These are phyloP conservation scores for Diaporthe ilicicola DNA, from an alignment of 2,329 filamentous ascomycete genomes.

Conservation along the genomic window DNA sequence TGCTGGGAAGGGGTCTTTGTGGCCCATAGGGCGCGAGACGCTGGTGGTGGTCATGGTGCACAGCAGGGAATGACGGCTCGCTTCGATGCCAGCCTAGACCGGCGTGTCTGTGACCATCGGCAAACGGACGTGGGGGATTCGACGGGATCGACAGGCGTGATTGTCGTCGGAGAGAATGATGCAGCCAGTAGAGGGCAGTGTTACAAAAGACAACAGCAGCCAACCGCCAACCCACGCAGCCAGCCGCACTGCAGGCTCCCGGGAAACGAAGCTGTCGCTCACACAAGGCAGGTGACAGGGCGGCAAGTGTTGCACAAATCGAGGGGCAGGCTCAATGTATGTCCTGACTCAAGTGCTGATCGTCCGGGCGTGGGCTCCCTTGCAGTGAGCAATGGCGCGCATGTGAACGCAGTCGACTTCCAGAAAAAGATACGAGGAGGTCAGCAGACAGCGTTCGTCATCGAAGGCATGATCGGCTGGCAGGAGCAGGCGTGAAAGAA, in stretches of 20 bases:
- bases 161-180: conserved; percentile 26
- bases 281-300: conserved; percentile 27
- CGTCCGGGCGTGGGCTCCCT: conserved; percentile 30
- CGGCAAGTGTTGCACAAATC: conserved; percentile 29
- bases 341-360: conserved; percentile 21
- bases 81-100: conserved; percentile 35
- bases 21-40: conserved; percentile 29
- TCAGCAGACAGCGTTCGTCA: conserved; percentile 3
- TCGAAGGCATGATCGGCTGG: not conserved
- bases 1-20: conserved; percentile 22
- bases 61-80: conserved; percentile 32
- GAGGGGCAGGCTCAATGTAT: conserved; percentile 30
- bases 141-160: conserved; percentile 26
- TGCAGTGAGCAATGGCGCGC: conserved; percentile 26
- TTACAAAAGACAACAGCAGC: conserved; percentile 24
- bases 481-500: not conserved
- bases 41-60: conserved; percentile 33
- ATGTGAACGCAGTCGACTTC: conserved; percentile 17
- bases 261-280: conserved; percentile 18
- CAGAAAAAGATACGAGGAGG: not conserved
- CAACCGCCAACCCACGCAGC: conserved; percentile 27
- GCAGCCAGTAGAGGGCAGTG: conserved; percentile 4
- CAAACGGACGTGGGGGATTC: conserved; percentile 23
- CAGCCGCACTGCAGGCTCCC: conserved; percentile 32
- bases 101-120: conserved; percentile 34